These are phyloP conservation scores for Colletotrichum sp. DNA, from an alignment of 2,329 filamentous ascomycete genomes.

Conservation along the genomic window DNA sequence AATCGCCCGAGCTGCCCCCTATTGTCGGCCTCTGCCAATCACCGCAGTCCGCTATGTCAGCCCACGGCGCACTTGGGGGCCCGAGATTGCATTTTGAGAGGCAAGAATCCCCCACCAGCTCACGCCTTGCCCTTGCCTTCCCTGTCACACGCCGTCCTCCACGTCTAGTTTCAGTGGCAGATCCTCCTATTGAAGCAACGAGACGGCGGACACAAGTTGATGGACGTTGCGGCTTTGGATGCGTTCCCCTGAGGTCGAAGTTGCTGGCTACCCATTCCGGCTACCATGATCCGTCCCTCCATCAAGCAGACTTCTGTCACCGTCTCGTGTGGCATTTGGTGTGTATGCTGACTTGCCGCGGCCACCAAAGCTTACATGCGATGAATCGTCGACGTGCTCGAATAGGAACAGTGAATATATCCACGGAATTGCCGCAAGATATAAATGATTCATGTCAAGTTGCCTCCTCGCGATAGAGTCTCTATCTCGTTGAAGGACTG, in stretches of 20 bases:
- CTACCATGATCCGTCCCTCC: background rate
- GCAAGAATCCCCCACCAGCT: background rate
- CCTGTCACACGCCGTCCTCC: constrained; percentile 1
- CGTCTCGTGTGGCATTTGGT: background rate
- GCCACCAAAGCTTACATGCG: background rate
- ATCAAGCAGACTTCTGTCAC: background rate
- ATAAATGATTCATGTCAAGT: background rate
- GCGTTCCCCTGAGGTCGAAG: background rate
- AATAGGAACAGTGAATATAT: background rate
- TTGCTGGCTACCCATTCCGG: background rate
- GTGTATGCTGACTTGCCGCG: background rate
- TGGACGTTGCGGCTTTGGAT: background rate
- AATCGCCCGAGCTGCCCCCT: background rate
- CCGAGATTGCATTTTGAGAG: background rate
- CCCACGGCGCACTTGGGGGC: background rate
- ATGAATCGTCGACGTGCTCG: background rate
- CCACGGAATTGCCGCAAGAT: background rate
- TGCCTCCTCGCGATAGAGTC: background rate
- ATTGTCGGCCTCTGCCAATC: constrained; percentile 1
- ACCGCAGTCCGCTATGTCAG: background rate
- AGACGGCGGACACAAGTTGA: background rate
- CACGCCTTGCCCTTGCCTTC: background rate
- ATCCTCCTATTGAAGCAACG: background rate
- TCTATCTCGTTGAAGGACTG: background rate
- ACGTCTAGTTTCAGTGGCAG: background rate